Evolutionary conservation across 805 yeast species (phyloP), one percentile per base, ranked within the genome.

Genomic region (Hanseniaspora nectarophila): DNA sequence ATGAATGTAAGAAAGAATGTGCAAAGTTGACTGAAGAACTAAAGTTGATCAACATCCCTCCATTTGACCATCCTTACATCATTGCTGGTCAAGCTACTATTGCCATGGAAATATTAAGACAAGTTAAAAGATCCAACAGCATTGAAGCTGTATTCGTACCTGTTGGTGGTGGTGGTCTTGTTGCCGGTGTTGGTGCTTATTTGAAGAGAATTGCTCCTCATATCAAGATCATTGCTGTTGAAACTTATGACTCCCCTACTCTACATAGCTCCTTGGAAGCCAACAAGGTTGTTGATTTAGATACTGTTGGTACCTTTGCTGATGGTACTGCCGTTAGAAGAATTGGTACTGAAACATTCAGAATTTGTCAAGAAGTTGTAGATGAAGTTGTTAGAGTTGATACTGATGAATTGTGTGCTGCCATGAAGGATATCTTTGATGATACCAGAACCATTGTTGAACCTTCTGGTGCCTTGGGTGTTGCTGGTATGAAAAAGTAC

Each of bases 41-140:
- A 54, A 88, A 86, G 13, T 72, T 86, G 60, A 84, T 92, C 5
- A 83, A 87, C 60, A 85, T 92, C 43, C 98, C 98, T n/a, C 99
- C 99, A 0, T 92, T 92, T 64, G 95, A 92, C 63, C 97, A 92
- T 63, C 99, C 99, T 1, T 86, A 82, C 59, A 96, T 92, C 57
- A 87, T 92, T 68, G 98, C 99, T 8, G 99, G 99, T 23, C 99
- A 92, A 68, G 99, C 97, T 55, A 92, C 99, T 24, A 82, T 90
- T 56, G 98, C 95, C 3, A 76, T 89, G 77, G 99, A 92, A 68
- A 70, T 92, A 24, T 70, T 92, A 52, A 79, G 96, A 65, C 99
- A 92, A 70, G 75, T 88, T 32, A 80, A 86, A 57, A 65, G 61
- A 43, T 61, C 65, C 1, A 72, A 82, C 46, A 79, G 81, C 53